phyloP scores from a whole-genome alignment of 2,329 filamentous ascomycete genomes.

The Emmonsiellopsis sp. region DNA sequence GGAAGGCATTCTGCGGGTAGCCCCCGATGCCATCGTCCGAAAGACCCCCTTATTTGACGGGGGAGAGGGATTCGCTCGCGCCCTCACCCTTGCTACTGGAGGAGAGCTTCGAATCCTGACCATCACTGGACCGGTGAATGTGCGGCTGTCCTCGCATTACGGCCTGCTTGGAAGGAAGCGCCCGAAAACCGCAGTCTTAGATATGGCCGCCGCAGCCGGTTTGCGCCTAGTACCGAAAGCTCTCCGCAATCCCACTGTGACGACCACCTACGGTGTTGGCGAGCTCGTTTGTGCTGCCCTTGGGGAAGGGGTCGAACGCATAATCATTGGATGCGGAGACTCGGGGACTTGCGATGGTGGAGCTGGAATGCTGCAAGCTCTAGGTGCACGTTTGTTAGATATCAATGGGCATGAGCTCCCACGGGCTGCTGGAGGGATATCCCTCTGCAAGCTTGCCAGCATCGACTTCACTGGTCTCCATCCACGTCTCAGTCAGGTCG shows the following conservation, averaged over 20 bases:
- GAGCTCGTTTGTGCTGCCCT: slow-evolving; percentile 40
- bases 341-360: slow-evolving; percentile 47
- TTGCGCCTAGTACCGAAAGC: slow-evolving; percentile 39
- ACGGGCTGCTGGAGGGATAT: slow-evolving; percentile 32
- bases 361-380: slow-evolving; percentile 45
- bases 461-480: slow-evolving; percentile 35
- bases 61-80: slow-evolving; percentile 43
- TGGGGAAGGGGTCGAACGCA: slow-evolving; percentile 35
- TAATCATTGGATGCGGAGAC: slow-evolving; percentile 45
- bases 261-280: slow-evolving; percentile 45
- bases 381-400: slow-evolving; percentile 39
- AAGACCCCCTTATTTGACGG: slow-evolving; percentile 46
- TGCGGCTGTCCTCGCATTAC: slow-evolving; percentile 36
- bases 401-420: slow-evolving; percentile 28
- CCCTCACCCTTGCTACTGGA: slow-evolving; percentile 35
- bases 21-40: slow-evolving; percentile 33
- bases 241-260: slow-evolving; percentile 37
- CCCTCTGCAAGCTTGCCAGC: slow-evolving; percentile 26
- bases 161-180: slow-evolving; percentile 32
- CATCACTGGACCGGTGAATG: slow-evolving; percentile 38
- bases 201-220: slow-evolving; percentile 46
- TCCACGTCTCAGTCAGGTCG: slow-evolving; percentile 25
- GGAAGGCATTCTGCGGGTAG: slow-evolving; percentile 36
- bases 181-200: slow-evolving; percentile 37
- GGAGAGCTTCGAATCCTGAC: slow-evolving; percentile 29